A percentile compares a stretch with the other conserved stretches of the same genome.
These are phyloP conservation scores for Calendula officinalis DNA, from an alignment of 129 eudicot species.

Conservation along the genomic window DNA sequence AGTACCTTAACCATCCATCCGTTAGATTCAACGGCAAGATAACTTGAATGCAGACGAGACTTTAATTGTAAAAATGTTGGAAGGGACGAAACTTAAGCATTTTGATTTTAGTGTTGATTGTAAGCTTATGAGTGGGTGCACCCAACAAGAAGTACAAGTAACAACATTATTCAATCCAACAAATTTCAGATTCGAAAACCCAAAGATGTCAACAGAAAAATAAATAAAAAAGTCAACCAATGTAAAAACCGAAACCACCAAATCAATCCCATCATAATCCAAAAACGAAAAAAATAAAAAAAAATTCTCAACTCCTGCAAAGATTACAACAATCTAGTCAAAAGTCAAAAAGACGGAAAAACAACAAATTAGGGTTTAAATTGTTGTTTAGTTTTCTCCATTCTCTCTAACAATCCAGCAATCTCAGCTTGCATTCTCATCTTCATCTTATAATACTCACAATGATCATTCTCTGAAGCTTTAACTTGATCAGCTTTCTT, in stretches of 20 bases:
- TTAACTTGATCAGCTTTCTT: constrained; percentile 66
- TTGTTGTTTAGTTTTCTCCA: constrained; percentile 84
- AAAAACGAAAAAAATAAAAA: neutral
- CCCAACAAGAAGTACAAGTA: neutral
- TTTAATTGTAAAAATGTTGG: no score
- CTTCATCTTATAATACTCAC: constrained; percentile 83
- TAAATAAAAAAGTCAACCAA: constrained; percentile 3
- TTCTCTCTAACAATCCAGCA: constrained; percentile 73
- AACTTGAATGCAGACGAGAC: no score
- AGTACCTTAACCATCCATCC: no score
- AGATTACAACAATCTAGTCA: constrained; percentile 6
- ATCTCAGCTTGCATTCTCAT: constrained; percentile 87
- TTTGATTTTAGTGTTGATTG: no score
- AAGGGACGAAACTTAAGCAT: no score
- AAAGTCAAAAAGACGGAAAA: constrained; percentile 5
- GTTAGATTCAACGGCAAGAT: no score
- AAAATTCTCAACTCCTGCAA: constrained; percentile 7
- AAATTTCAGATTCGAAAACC: constrained; percentile 8
- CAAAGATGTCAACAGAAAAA: constrained; percentile 21
- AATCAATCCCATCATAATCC: constrained; percentile 12
- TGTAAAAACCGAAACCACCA: neutral
- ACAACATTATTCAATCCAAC: constrained; percentile 5
- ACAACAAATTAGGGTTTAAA: neutral
- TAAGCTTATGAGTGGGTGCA: neutral
- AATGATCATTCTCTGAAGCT: constrained; percentile 58